These are phyloP conservation scores for Cystobasidium ongulense DNA, from an alignment of 768 basidiomycete species.

Conservation along the genomic window DNA sequence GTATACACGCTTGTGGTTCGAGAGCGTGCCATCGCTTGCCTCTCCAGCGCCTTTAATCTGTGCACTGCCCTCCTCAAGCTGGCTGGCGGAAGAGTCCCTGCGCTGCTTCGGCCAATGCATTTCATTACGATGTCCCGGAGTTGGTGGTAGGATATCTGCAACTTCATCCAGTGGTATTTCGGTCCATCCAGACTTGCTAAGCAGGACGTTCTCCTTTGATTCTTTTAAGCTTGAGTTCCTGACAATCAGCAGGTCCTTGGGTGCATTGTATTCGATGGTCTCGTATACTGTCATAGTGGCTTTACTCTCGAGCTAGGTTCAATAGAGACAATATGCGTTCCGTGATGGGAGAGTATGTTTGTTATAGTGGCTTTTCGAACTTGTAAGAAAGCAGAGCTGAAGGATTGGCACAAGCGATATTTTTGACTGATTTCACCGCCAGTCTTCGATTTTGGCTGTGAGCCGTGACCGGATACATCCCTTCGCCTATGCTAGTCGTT, in stretches of 20 bases:
- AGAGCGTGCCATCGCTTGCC: not conserved
- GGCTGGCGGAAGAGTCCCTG: not conserved
- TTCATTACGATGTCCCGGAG: not conserved
- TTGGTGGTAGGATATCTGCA: not conserved
- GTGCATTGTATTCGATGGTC: not conserved
- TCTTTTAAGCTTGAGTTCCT: not conserved
- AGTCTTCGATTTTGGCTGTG: no score
- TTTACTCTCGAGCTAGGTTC: not conserved
- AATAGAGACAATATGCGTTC: not conserved
- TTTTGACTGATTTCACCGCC: not conserved
- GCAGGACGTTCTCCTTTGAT: not conserved
- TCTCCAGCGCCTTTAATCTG: not conserved
- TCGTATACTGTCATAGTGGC: not conserved
- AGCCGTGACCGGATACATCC: no score
- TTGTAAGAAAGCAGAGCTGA: not conserved
- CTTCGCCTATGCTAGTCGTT: no score
- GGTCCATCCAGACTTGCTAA: not conserved
- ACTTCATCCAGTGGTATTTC: not conserved
- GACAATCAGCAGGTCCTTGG: not conserved
- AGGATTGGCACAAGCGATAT: not conserved
- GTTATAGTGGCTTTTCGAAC: not conserved
- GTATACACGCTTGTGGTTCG: not conserved
- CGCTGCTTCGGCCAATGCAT: not conserved
- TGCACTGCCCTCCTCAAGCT: not conserved
- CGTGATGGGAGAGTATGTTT: not conserved